Conservation (phyloP, 768 basidiomycete genomes). For the Collybiopsis luxurians region DNA sequence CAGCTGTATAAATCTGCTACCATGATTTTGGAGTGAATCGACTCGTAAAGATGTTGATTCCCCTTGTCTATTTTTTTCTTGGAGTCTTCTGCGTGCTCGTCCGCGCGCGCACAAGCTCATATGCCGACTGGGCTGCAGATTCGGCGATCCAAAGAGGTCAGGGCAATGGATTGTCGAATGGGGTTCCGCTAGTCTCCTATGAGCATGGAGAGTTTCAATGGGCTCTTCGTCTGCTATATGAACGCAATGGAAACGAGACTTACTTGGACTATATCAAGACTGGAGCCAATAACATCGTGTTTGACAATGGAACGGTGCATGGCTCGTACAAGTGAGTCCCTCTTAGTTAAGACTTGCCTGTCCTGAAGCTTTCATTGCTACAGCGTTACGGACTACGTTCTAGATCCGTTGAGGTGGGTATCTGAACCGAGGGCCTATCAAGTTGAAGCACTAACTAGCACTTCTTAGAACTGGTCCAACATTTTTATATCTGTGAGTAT, state of each 20-base stretch:
- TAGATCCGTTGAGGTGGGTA: constrained; percentile 34
- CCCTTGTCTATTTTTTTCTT: neutral
- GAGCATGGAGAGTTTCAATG: constrained; percentile 40
- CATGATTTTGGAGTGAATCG: neutral
- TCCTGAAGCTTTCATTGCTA: too few relatives aligned
- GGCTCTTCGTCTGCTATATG: constrained; percentile 38
- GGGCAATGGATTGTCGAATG: constrained; percentile 37
- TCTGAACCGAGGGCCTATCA: neutral
- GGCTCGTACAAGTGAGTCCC: constrained; percentile 34
- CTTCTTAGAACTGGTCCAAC: constrained; percentile 34
- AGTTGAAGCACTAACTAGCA: neutral
- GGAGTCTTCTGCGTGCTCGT: neutral
- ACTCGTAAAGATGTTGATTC: neutral
- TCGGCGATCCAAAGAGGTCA: constrained; percentile 41
- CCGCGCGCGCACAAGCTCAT: constrained; percentile 31
- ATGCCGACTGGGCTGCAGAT: constrained; percentile 44
- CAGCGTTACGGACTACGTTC: constrained; percentile 29
- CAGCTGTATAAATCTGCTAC: neutral
- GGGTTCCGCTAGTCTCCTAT: constrained; percentile 34
- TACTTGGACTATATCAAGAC: constrained; percentile 40
- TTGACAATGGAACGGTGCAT: constrained; percentile 34
- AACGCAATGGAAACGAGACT: constrained; percentile 35
- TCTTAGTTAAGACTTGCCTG: neutral
- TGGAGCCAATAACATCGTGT: constrained; percentile 37
- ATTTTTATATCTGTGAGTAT: constrained; percentile 34